Conservation (phyloP, 1,284 basidiomycete genomes). For the Termitomyces sp. region DNA sequence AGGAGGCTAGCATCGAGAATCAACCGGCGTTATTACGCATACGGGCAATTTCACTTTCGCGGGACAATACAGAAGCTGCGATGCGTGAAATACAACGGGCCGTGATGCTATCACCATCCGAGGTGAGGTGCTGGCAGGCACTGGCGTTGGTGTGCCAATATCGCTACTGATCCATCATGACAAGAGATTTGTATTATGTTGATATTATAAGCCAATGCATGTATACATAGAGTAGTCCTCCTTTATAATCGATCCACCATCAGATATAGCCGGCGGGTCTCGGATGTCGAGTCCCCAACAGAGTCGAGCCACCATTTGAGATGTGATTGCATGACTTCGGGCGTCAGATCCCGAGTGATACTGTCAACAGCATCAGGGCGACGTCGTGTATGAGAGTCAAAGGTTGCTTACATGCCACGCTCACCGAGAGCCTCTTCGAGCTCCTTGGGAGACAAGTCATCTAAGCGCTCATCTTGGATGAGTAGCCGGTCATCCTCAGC, state of each 20-base stretch:
- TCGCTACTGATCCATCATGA: neutral
- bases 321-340: constrained; percentile 39
- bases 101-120: constrained; percentile 65
- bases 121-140: constrained; percentile 51
- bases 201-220: constrained; percentile 9
- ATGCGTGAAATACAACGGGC: constrained; percentile 54
- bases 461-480: constrained; percentile 41
- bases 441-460: constrained; percentile 44
- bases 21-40: constrained; percentile 30
- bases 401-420: constrained; percentile 62
- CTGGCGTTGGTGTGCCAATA: constrained; percentile 39
- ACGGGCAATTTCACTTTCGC: constrained; percentile 26
- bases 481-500: constrained; percentile 57
- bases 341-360: constrained; percentile 31
- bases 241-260: constrained; percentile 14
- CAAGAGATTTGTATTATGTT: constrained; percentile 12
- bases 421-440: constrained; percentile 62
- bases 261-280: constrained; percentile 26
- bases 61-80: constrained; percentile 25
- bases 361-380: constrained; percentile 21
- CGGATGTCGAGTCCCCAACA: constrained; percentile 24
- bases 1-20: constrained; percentile 16
- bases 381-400: neutral
- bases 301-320: constrained; percentile 61
- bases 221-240: constrained; percentile 20